A percentile compares a stretch with the other conserved stretches of the same genome.
Evolutionary conservation across 768 basidiomycete genomes (phyloP).

Genomic region (Agrocybe pediades): DNA sequence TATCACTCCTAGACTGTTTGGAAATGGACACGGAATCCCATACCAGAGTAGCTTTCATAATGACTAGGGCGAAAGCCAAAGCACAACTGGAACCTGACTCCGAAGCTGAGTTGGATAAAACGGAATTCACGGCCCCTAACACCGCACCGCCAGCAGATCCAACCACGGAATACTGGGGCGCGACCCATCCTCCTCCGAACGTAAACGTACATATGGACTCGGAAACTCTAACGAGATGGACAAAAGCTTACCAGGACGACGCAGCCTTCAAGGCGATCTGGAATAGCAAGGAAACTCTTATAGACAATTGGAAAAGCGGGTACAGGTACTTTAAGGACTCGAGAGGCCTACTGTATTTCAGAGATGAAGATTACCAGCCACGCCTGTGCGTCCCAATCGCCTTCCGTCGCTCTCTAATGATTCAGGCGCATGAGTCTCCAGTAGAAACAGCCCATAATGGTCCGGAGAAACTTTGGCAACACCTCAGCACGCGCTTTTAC

Average conservation of each 20-base stretch:
- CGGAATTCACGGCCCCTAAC: neutral
- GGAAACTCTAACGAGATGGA: neutral
- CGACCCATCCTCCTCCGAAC: neutral
- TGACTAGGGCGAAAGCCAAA: too few species aligned
- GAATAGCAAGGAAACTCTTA: neutral
- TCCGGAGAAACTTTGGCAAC: neutral
- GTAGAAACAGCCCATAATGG: constrained; percentile 4
- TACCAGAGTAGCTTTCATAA: neutral
- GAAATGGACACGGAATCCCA: neutral
- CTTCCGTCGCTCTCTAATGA: neutral
- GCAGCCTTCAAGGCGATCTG: neutral
- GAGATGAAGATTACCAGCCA: neutral
- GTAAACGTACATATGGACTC: neutral
- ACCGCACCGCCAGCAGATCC: too few species aligned
- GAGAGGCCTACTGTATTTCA: constrained; percentile 3
- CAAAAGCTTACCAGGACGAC: neutral
- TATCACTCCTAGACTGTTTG: neutral
- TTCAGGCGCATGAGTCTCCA: neutral
- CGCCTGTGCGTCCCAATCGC: neutral
- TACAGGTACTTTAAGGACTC: neutral
- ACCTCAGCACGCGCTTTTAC: neutral
- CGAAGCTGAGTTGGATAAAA: neutral
- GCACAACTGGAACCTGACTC: neutral
- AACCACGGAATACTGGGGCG: neutral
- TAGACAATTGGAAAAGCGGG: neutral